These are phyloP conservation scores for Scutellaria baicalensis DNA, from an alignment of 257 asterid genomes.

Conservation along the genomic window DNA sequence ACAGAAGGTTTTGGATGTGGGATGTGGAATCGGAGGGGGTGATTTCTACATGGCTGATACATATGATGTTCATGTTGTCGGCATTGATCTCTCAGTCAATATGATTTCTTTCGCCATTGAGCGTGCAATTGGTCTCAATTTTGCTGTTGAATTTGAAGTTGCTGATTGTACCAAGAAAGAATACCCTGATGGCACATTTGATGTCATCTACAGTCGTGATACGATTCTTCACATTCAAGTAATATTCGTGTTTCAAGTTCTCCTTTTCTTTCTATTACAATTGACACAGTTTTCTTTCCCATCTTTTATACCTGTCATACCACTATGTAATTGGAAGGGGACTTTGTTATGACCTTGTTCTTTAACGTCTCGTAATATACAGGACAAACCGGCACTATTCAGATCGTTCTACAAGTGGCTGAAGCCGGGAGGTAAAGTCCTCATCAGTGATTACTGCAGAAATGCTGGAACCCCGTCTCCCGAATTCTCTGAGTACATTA, in stretches of 20 bases:
- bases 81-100: conserved; percentile 84
- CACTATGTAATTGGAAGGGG: background rate
- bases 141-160: conserved; percentile 97
- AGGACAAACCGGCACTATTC: conserved; percentile 94
- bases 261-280: too few species aligned
- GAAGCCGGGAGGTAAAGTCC: conserved; percentile 95
- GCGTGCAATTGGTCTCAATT: conserved; percentile 78
- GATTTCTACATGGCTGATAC: conserved; percentile 93
- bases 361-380: conserved; percentile 7
- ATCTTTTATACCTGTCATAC: background rate
- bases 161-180: conserved; percentile 93
- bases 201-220: conserved; percentile 92
- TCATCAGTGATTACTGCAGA: conserved; percentile 90
- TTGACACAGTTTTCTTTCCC: background rate
- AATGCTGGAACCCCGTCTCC: conserved; percentile 63
- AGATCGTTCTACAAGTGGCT: conserved; percentile 91
- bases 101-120: conserved; percentile 97
- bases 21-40: conserved; percentile 99
- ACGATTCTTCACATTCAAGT: conserved; percentile 95
- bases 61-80: conserved; percentile 85
- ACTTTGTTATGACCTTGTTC: too few species aligned
- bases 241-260: conserved; percentile 11
- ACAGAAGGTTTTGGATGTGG: conserved; percentile 91
- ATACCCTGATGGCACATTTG: conserved; percentile 70
- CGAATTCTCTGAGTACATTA: conserved; percentile 67